These are phyloP conservation scores for Tricholoma flavovirens DNA, from an alignment of 768 basidiomycete genomes.

Conservation along the genomic window DNA sequence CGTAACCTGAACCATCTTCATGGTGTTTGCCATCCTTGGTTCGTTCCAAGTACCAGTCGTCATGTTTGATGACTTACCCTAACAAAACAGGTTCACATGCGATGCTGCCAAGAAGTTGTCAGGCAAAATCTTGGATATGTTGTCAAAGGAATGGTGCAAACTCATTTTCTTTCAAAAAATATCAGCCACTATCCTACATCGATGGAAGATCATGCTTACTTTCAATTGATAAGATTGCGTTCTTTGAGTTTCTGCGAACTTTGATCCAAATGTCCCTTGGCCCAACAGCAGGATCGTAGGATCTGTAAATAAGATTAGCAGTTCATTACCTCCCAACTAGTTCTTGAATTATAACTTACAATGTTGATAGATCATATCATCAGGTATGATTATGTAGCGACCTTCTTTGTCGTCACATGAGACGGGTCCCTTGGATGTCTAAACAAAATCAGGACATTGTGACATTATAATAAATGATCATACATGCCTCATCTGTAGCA, in stretches of 20 bases:
- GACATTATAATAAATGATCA: slow-evolving; percentile 12
- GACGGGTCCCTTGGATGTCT: slow-evolving; percentile 61
- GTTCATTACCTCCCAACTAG: slow-evolving; percentile 10
- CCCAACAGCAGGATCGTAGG: slow-evolving; percentile 87
- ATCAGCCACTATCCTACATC: slow-evolving; percentile 13
- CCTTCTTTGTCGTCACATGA: slow-evolving; percentile 97
- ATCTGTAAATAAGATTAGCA: slow-evolving; percentile 45
- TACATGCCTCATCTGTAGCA: slow-evolving; percentile 63
- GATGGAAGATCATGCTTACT: slow-evolving; percentile 53
- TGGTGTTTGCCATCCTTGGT: too few relatives aligned
- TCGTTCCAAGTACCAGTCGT: too few relatives aligned
- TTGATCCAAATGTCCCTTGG: slow-evolving; percentile 98
- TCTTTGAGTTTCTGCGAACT: slow-evolving; percentile 88
- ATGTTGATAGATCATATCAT: slow-evolving; percentile 81
- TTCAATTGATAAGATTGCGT: slow-evolving; percentile 78
- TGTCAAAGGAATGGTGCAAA: slow-evolving; percentile 94
- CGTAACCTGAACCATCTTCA: too few relatives aligned
- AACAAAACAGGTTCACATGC: too few relatives aligned
- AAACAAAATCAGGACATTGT: slow-evolving; percentile 20
- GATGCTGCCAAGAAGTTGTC: too few relatives aligned
- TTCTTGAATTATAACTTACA: slow-evolving; percentile 46
- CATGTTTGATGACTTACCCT: too few relatives aligned
- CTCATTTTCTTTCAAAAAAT: slow-evolving; percentile 88
- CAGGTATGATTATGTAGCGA: slow-evolving; percentile 92
- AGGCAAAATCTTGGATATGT: too few relatives aligned